A percentile compares a stretch with the other conserved stretches of the same genome.
phyloP scores from a whole-genome alignment of 2,329 filamentous ascomycete genomes.

The Stagonosporopsis tanaceti region DNA sequence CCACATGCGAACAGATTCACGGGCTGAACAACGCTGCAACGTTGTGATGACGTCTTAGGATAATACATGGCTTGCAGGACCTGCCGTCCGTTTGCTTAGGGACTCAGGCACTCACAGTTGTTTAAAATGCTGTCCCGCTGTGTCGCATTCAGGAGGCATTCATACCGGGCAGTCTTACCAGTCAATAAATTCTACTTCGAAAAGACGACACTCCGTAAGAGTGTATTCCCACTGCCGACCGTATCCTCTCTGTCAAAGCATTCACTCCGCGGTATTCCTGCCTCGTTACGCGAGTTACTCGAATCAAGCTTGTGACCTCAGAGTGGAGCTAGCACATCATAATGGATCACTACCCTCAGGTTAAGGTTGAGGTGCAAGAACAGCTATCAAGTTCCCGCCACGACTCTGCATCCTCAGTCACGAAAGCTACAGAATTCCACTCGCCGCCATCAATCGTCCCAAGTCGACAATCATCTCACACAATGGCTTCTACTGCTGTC shows the following conservation, averaged over 20 bases:
- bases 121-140: slow-evolving; percentile 7
- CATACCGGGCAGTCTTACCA: background rate
- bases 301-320: slow-evolving; percentile 12
- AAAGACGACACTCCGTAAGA: background rate
- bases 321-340: slow-evolving; percentile 17
- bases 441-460: slow-evolving; percentile 13
- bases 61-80: slow-evolving; percentile 15
- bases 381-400: slow-evolving; percentile 26
- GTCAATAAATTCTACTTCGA: slow-evolving; percentile 8
- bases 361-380: slow-evolving; percentile 32
- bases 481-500: slow-evolving; percentile 4
- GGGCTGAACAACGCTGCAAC: slow-evolving; percentile 6
- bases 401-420: slow-evolving; percentile 28
- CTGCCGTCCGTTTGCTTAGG: slow-evolving; percentile 9
- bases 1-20: slow-evolving; percentile 7
- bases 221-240: too few species aligned
- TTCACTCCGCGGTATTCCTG: slow-evolving; percentile 8
- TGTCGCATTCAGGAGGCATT: background rate
- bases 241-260: background rate
- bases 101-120: slow-evolving; percentile 1
- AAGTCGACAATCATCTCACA: slow-evolving; percentile 18
- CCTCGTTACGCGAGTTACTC: slow-evolving; percentile 1
- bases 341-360: slow-evolving; percentile 37
- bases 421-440: slow-evolving; percentile 17
- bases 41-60: slow-evolving; percentile 18